Base-by-base conservation (phyloP, 2,329 filamentous ascomycete genomes). In the Clathrospora elynae region DNA sequence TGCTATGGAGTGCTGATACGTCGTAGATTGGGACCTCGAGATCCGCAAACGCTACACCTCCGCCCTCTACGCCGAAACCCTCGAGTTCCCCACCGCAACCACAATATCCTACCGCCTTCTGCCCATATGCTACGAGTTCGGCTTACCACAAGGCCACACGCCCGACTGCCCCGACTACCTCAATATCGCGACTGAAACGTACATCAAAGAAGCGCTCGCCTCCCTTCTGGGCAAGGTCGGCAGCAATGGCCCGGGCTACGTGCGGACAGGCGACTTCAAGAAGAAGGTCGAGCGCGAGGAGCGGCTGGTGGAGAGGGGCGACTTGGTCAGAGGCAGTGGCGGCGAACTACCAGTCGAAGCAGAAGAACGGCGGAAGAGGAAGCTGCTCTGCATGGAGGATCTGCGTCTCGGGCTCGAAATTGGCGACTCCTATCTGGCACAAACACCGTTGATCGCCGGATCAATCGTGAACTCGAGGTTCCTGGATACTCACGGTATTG, bases 341-440 rank as follows among this genome's bases (percentile, higher is more conserved):
- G 90, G 90, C 1, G 71, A 95, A 18, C 73, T 96, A 5, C 92
- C 91, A 0, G 75, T 90, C 23, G 90, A 96, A 69, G 82, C 87
- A 3, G 90, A 87, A 64, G 85, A 86, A 38, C 85, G 87, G 11
- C 82, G 82, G 41, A 83, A 86, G 57, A 78, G 90, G 25, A 81
- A 84, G 5, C 83, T 88, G 1, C 71, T 96, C 1, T 84, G 84
- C 10, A 86, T 92, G 73, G 83, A 85, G 12, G 92, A 96, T 66
- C 71, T 96, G 33, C 80, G 87, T 24, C 74, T 96, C 3, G 84
- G 88, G 1, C 69, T 95, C 11, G 82, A 87, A 46, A 79, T 96
- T 52, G 84, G 86, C 9, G 88, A 93, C 39, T 82, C 81, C 17
- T 85, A 88, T 46, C 78, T 95, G 51, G 83, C 84, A 7, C 84